Conservation (phyloP, 106 monocot species). For the Narthecium ossifragum region DNA sequence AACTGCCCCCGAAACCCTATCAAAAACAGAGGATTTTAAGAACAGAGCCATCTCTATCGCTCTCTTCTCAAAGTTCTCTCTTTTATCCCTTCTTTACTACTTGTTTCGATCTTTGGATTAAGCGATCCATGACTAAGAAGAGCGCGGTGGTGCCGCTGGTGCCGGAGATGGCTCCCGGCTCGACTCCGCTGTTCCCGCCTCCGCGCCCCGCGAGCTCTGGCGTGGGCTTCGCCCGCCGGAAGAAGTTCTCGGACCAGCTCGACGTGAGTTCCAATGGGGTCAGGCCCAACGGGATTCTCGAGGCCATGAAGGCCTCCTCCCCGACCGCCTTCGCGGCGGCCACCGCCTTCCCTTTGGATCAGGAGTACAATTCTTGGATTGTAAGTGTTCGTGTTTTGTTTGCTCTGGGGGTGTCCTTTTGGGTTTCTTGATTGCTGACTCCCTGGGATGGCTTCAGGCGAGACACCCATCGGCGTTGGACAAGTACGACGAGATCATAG, state of each 20-base stretch:
- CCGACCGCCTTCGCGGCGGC: conserved; percentile 11
- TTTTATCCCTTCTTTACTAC: background rate
- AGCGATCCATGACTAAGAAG: background rate
- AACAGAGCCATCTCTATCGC: background rate
- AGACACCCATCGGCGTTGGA: conserved; percentile 28
- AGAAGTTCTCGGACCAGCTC: background rate
- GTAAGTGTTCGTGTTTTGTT: background rate
- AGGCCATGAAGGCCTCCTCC: conserved; percentile 37
- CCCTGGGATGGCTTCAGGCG: conserved; percentile 4
- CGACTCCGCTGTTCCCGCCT: background rate
- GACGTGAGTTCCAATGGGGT: background rate
- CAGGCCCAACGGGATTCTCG: conserved; percentile 8
- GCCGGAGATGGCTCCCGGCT: background rate
- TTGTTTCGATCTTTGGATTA: background rate
- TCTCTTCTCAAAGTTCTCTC: background rate
- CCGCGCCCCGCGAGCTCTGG: background rate
- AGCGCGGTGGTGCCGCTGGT: background rate
- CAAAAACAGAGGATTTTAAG: background rate
- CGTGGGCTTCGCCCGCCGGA: background rate
- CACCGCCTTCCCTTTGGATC: background rate
- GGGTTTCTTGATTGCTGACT: background rate
- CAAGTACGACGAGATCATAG: conserved; percentile 24
- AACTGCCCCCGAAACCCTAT: background rate
- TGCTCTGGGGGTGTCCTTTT: background rate
- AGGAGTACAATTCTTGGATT: background rate